Percentiles rank a stretch among this genome's conserved stretches.
These are phyloP conservation scores for Dichomitus squalens DNA, from an alignment of 1,284 basidiomycete genomes.

Conservation along the genomic window DNA sequence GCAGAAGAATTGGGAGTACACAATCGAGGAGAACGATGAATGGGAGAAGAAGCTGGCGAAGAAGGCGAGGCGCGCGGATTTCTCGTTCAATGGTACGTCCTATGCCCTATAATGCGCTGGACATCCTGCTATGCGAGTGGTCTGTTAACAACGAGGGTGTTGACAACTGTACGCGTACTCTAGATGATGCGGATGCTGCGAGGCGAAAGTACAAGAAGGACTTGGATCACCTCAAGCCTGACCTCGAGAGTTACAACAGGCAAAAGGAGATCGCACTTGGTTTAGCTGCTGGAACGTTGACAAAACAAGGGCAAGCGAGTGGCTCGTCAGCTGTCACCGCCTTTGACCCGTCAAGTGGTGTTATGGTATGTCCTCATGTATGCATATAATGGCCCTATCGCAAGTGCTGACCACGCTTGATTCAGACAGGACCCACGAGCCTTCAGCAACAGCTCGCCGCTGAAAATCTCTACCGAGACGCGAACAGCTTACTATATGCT, in stretches of 20 bases:
- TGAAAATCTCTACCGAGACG: constrained; percentile 86
- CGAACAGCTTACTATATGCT: constrained; percentile 89
- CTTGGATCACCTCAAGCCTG: constrained; percentile 84
- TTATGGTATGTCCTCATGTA: constrained; percentile 21
- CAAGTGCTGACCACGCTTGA: neutral
- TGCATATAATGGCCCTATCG: too few relatives aligned
- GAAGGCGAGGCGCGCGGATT: constrained; percentile 78
- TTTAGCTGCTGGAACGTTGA: constrained; percentile 62
- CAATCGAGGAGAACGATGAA: constrained; percentile 90
- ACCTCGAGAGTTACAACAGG: constrained; percentile 81
- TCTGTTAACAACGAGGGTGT: neutral
- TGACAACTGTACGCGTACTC: too few relatives aligned
- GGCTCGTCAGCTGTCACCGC: constrained; percentile 44
- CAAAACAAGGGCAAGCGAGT: constrained; percentile 38
- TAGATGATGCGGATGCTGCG: constrained; percentile 90
- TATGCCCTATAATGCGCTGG: too few relatives aligned
- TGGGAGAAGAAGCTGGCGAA: constrained; percentile 89
- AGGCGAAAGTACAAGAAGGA: constrained; percentile 91
- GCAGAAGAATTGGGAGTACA: constrained; percentile 91
- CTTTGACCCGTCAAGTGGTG: constrained; percentile 51
- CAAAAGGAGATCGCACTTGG: constrained; percentile 88
- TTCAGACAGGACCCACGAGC: constrained; percentile 53
- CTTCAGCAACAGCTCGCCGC: constrained; percentile 69
- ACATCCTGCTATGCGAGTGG: constrained; percentile 23
- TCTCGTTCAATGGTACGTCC: constrained; percentile 74